Percentiles rank a stretch among this genome's conserved stretches.
phyloP scores from a whole-genome alignment of 306 rosid species.

The Heteromeles arbutifolia region DNA sequence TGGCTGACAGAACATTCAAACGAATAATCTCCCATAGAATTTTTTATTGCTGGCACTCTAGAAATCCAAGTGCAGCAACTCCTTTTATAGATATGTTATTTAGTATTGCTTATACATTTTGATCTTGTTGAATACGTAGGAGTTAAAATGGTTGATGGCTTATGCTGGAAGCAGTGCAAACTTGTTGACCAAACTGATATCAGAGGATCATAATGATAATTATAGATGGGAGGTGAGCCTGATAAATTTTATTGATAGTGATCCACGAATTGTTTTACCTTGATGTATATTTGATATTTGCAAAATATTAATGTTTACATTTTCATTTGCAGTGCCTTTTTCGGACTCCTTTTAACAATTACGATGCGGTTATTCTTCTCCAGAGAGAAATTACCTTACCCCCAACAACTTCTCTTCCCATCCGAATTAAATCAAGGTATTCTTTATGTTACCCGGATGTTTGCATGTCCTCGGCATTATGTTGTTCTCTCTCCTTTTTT shows the following conservation, averaged over 20 bases:
- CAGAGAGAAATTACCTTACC: constrained; percentile 79
- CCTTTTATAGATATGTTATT: not conserved
- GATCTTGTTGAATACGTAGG: constrained; percentile 36
- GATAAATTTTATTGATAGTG: constrained; percentile 6
- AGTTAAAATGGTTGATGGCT: constrained; percentile 75
- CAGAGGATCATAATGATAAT: constrained; percentile 52
- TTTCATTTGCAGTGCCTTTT: constrained; percentile 67
- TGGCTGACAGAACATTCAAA: not conserved
- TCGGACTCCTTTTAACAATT: constrained; percentile 86
- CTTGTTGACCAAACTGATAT: constrained; percentile 53
- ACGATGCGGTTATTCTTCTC: constrained; percentile 77
- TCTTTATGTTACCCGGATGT: constrained; percentile 2
- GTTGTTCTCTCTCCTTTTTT: not conserved
- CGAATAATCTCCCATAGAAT: not conserved
- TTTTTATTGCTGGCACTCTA: not conserved
- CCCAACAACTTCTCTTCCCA: constrained; percentile 84
- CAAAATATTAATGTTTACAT: not conserved
- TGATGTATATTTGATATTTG: not conserved
- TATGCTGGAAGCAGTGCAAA: constrained; percentile 89
- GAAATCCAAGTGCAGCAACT: not conserved
- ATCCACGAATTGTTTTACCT: not conserved
- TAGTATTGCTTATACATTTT: constrained; percentile 7
- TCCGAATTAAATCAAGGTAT: constrained; percentile 67
- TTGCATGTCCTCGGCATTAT: not conserved
- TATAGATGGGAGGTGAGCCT: constrained; percentile 72